A percentile compares a stretch with the other conserved stretches of the same genome.
Evolutionary conservation across 305 asterid species (phyloP).

Genomic region (Fraxinus dipetala): DNA sequence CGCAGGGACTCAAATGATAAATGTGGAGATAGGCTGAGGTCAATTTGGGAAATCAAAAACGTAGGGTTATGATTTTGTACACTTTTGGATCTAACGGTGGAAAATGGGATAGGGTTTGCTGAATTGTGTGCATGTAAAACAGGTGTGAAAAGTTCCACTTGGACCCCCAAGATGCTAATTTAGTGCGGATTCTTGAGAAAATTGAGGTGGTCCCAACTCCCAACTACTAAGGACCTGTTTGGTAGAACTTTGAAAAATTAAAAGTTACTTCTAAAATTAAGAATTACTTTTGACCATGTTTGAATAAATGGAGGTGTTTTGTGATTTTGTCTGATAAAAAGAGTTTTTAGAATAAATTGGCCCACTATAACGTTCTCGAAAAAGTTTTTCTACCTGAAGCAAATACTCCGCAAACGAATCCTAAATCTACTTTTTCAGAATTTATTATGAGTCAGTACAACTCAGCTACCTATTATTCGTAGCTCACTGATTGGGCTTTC

Average conservation of each 20-base stretch:
- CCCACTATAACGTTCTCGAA: not conserved
- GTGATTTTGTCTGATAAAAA: not conserved
- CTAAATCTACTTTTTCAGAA: not conserved
- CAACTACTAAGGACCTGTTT: not conserved
- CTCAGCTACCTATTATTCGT: not conserved
- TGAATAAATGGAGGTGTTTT: not conserved
- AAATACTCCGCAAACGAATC: not conserved
- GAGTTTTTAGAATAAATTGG: too few relatives aligned
- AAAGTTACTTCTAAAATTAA: not conserved
- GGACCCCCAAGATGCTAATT: not conserved
- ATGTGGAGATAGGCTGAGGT: constrained; percentile 18
- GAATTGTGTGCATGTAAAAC: not conserved
- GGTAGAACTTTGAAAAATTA: not conserved
- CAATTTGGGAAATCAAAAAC: not conserved
- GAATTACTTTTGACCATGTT: too few relatives aligned
- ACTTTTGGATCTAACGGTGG: constrained; percentile 18
- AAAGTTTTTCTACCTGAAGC: not conserved
- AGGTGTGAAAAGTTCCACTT: not conserved
- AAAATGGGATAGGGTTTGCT: not conserved
- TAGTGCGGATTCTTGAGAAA: constrained; percentile 4
- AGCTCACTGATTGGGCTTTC: not conserved
- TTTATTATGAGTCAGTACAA: not conserved
- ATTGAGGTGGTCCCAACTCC: constrained; percentile 1
- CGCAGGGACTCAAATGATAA: constrained; percentile 19
- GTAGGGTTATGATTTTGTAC: constrained; percentile 2